A percentile compares a stretch with the other conserved stretches of the same genome.
Evolutionary conservation across 805 yeast genomes (phyloP).

Genomic region (Lipomyces mesembrius): DNA sequence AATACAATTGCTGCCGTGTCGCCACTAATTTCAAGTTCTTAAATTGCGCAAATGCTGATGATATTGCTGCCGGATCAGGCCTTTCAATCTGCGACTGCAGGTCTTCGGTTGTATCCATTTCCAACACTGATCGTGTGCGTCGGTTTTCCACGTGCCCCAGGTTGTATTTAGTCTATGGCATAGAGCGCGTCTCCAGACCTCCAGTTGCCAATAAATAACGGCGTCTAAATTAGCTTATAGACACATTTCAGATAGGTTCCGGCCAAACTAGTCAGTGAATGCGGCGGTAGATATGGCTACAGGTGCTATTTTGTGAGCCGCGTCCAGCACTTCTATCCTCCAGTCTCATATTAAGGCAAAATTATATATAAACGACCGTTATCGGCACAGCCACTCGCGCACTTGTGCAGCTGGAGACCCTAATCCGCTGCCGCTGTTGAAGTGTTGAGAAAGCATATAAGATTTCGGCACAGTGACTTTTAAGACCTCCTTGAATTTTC

Average conservation of each 20-base stretch:
- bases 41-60: slow-evolving; percentile 22
- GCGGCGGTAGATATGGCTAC: neutral
- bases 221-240: neutral
- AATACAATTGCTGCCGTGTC: slow-evolving; percentile 32
- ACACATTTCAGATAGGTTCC: neutral
- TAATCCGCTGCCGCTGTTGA: no score
- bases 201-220: neutral
- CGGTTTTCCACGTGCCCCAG: neutral
- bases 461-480: no score
- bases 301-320: neutral
- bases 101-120: neutral
- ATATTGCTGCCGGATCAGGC: slow-evolving; percentile 1
- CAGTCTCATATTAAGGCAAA: neutral
- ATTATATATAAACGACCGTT: no score
- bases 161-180: neutral
- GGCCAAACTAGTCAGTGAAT: neutral
- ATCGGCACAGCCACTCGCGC: no score
- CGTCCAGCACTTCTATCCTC: neutral
- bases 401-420: no score
- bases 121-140: neutral
- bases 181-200: neutral
- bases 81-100: neutral
- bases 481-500: no score
- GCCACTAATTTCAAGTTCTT: slow-evolving; percentile 16
- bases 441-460: no score